Evolutionary conservation across 129 eudicot genomes (phyloP).

Genomic region (Dittrichia graveolens): DNA sequence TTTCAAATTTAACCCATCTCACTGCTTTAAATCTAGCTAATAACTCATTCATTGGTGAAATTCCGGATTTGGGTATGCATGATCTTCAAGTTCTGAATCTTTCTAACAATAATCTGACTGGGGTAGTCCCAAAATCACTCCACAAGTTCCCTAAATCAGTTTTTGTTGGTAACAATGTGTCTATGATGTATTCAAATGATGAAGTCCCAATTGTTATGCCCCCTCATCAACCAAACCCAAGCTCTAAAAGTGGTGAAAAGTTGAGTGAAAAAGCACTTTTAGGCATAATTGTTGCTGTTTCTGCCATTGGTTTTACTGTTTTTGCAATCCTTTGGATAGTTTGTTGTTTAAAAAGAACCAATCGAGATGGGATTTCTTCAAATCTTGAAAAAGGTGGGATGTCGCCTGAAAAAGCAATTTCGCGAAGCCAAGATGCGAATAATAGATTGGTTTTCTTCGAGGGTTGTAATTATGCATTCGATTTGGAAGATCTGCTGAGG

Average conservation of each 20-base stretch:
- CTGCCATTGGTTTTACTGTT: slow-evolving; percentile 55
- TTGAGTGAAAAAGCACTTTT: slow-evolving; percentile 62
- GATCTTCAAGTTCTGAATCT: slow-evolving; percentile 61
- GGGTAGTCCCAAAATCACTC: slow-evolving; percentile 68
- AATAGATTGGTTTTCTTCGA: slow-evolving; percentile 85
- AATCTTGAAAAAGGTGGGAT: slow-evolving; percentile 73
- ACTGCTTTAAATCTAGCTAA: slow-evolving; percentile 74
- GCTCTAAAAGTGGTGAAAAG: slow-evolving; percentile 35
- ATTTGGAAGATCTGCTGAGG: slow-evolving; percentile 93
- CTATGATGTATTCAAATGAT: slow-evolving; percentile 37
- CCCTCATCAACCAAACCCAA: slow-evolving; percentile 38
- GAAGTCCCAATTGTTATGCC: slow-evolving; percentile 55
- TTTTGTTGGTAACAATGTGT: slow-evolving; percentile 66
- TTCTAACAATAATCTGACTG: slow-evolving; percentile 66
- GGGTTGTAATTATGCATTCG: slow-evolving; percentile 91
- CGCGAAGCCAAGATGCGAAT: slow-evolving; percentile 76
- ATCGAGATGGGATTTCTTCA: slow-evolving; percentile 55
- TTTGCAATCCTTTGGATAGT: slow-evolving; percentile 60
- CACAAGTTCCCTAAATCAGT: slow-evolving; percentile 70
- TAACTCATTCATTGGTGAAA: slow-evolving; percentile 65
- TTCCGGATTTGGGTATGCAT: slow-evolving; percentile 63
- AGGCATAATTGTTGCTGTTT: slow-evolving; percentile 58
- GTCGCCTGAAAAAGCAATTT: slow-evolving; percentile 88
- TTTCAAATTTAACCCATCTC: slow-evolving; percentile 57
- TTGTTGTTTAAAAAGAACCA: slow-evolving; percentile 55